phyloP scores from a whole-genome alignment of 31 red algal species.

The Odonthalia washingtoniensis region DNA sequence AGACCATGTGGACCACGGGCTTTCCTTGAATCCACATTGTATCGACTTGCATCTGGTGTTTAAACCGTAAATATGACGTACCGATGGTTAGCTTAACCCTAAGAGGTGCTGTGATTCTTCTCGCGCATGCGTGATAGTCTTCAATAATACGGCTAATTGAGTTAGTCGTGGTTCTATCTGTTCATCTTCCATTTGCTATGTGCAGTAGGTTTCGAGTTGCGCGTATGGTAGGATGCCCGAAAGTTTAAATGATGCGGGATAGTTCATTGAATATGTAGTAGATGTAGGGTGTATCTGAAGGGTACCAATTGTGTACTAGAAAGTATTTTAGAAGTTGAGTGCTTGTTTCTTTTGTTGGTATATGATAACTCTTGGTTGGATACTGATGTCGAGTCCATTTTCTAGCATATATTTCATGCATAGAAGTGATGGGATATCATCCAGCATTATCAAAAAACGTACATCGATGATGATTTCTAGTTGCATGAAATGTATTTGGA shows the following conservation, averaged over 20 bases:
- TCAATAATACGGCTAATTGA: neutral
- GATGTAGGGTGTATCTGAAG: neutral
- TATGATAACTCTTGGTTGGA: too few species aligned
- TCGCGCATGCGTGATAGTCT: slow-evolving; percentile 12
- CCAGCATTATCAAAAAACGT: too few species aligned
- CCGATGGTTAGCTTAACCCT: slow-evolving; percentile 44
- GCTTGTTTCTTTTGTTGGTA: too few species aligned
- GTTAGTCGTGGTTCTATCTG: neutral
- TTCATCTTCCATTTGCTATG: neutral
- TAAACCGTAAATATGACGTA: slow-evolving; percentile 30
- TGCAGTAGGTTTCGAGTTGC: neutral
- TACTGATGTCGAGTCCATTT: too few species aligned
- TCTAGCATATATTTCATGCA: too few species aligned
- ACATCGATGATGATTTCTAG: too few species aligned
- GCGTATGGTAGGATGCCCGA: slow-evolving; percentile 11
- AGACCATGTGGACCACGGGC: slow-evolving; percentile 26
- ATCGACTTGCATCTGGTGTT: slow-evolving; percentile 36
- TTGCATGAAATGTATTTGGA: too few species aligned
- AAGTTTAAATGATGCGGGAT: neutral
- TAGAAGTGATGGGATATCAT: too few species aligned
- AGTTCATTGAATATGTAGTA: slow-evolving; percentile 14
- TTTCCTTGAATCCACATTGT: slow-evolving; percentile 10
- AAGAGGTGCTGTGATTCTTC: neutral
- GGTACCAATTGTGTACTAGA: too few species aligned
- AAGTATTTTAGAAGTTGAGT: too few species aligned